Conservation (phyloP, 495 filamentous ascomycete genomes). For the Parathielavia appendiculata region DNA sequence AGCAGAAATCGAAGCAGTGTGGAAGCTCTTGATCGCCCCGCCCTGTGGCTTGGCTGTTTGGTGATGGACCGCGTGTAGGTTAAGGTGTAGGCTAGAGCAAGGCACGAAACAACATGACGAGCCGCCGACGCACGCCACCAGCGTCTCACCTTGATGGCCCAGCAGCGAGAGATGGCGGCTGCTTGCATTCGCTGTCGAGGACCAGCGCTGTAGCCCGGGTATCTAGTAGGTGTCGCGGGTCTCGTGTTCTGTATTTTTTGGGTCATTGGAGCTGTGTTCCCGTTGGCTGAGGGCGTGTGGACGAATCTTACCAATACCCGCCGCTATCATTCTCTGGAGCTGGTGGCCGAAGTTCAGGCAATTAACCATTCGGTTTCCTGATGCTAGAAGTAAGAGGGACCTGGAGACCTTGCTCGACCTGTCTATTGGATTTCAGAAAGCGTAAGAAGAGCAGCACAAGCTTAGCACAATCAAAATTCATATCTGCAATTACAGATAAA, state of each 20-base stretch:
- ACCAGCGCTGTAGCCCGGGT: neutral
- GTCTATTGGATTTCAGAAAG: too few relatives aligned
- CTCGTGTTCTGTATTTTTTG: neutral
- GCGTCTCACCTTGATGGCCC: slow-evolving; percentile 9
- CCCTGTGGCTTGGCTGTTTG: slow-evolving; percentile 9
- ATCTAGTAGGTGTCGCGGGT: too few relatives aligned
- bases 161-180: neutral
- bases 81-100: too few relatives aligned
- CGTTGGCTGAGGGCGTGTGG: neutral
- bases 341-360: too few relatives aligned
- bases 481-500: too few relatives aligned
- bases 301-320: neutral
- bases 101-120: too few relatives aligned
- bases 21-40: slow-evolving; percentile 12
- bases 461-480: too few relatives aligned
- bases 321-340: neutral
- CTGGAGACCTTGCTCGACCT: too few relatives aligned
- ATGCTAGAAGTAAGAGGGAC: too few relatives aligned
- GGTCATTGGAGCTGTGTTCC: neutral
- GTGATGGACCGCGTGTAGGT: neutral
- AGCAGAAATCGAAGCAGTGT: slow-evolving; percentile 14
- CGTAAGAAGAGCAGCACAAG: too few relatives aligned
- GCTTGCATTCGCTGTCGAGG: slow-evolving; percentile 7
- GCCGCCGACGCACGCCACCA: neutral
- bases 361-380: too few relatives aligned